Percentiles rank a stretch among this genome's conserved stretches.
These are phyloP conservation scores for Petunia secreta DNA, from an alignment of 257 asterid species.

Conservation along the genomic window DNA sequence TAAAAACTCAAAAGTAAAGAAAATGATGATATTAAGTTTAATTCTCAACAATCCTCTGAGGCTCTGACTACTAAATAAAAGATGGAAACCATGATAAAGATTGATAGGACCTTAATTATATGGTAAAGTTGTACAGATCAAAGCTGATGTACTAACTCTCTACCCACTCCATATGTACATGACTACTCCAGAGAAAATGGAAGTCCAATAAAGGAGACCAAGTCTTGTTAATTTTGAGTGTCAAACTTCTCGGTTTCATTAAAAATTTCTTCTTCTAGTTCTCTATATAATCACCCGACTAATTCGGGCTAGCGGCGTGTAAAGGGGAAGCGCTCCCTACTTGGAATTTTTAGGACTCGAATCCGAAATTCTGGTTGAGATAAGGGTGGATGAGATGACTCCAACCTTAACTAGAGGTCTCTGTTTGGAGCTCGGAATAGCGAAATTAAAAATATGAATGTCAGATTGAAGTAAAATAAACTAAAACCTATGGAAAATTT, in stretches of 20 bases:
- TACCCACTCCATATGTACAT: not conserved
- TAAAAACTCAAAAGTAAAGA: not conserved
- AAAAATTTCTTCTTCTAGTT: not conserved
- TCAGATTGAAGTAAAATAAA: not conserved
- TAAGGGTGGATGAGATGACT: no score
- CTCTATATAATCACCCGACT: not conserved
- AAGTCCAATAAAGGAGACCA: not conserved
- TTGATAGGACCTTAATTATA: not conserved
- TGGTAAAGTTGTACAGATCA: conserved; percentile 18
- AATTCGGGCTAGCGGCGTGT: no score
- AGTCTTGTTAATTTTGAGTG: no score
- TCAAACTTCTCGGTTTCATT: no score
- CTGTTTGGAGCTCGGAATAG: no score
- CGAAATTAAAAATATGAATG: not conserved
- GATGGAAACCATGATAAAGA: conserved; percentile 1
- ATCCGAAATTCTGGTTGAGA: no score
- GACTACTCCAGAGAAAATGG: not conserved
- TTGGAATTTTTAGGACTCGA: no score
- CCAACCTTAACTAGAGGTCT: no score
- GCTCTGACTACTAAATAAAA: not conserved
- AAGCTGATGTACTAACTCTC: conserved; percentile 8
- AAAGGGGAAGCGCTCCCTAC: no score
- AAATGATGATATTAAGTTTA: not conserved
- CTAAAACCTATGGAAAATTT: not conserved
- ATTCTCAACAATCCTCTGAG: not conserved